These are phyloP conservation scores for Boletus insuetus DNA, from an alignment of 768 basidiomycete genomes.

Conservation along the genomic window DNA sequence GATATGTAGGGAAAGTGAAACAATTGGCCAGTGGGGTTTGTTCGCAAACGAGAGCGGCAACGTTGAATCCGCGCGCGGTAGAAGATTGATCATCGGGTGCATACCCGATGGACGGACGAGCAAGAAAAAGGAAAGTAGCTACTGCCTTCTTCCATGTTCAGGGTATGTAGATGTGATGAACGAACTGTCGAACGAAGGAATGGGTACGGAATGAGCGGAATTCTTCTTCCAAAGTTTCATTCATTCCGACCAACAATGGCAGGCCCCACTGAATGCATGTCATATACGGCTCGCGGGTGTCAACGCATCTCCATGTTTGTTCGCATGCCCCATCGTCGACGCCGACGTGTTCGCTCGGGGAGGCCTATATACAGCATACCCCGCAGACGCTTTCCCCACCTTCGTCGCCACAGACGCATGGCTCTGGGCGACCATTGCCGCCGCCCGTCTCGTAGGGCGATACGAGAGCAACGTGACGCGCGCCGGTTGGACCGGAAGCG, in stretches of 20 bases:
- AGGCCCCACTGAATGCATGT: background rate
- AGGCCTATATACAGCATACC: background rate
- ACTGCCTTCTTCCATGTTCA: constrained; percentile 12
- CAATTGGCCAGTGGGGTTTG: constrained; percentile 4
- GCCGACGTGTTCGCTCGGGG: background rate
- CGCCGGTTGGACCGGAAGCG: background rate
- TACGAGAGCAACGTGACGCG: background rate
- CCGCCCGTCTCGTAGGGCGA: background rate
- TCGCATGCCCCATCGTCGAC: constrained; percentile 2
- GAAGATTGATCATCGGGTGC: constrained; percentile 28
- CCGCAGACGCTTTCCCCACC: background rate
- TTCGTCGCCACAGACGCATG: background rate
- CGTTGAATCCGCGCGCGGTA: constrained; percentile 21
- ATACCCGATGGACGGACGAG: constrained; percentile 12
- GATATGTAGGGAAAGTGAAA: background rate
- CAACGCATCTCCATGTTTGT: background rate
- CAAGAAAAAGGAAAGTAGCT: constrained; percentile 9
- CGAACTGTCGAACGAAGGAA: background rate
- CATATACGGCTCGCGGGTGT: constrained; percentile 1
- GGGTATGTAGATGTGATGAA: constrained; percentile 16
- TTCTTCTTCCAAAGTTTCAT: constrained; percentile 12
- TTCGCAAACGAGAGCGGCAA: constrained; percentile 17
- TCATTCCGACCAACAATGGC: constrained; percentile 4
- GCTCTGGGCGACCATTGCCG: too few species aligned
- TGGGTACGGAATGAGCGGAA: constrained; percentile 12